phyloP scores from a whole-genome alignment of 2,329 filamentous ascomycete genomes.

The Penicillium italicum region DNA sequence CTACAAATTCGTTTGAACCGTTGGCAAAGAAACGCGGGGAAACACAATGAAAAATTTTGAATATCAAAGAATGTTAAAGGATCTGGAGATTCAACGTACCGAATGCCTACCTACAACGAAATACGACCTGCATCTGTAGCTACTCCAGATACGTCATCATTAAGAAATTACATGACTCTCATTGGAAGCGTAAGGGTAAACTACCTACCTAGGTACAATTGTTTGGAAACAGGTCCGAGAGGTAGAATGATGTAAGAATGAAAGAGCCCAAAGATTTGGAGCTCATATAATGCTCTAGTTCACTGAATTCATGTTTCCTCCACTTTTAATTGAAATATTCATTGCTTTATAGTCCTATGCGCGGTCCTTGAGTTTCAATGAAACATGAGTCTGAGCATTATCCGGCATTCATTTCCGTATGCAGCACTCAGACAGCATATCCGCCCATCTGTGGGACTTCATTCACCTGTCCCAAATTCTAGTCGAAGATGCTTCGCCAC shows the following conservation, averaged over 20 bases:
- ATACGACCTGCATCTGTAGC: neutral
- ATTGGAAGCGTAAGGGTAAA: neutral
- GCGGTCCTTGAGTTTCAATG: too few species aligned
- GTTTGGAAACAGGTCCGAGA: neutral
- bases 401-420: neutral
- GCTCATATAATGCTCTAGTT: neutral
- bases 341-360: too few species aligned
- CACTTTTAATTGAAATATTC: neutral
- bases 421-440: neutral
- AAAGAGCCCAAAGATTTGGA: neutral
- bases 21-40: too few species aligned
- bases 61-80: too few species aligned
- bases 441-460: neutral
- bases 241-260: constrained; percentile 1
- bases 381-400: neutral
- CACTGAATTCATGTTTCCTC: neutral
- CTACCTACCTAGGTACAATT: neutral
- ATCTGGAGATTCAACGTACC: too few species aligned
- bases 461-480: neutral
- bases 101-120: neutral
- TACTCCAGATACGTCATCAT: neutral
- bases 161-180: neutral
- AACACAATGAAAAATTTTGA: too few species aligned
- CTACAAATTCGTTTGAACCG: too few species aligned
- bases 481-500: neutral